Evolutionary conservation across 2,329 filamentous ascomycete genomes (phyloP).

Genomic region (Epichloe glyceriae): DNA sequence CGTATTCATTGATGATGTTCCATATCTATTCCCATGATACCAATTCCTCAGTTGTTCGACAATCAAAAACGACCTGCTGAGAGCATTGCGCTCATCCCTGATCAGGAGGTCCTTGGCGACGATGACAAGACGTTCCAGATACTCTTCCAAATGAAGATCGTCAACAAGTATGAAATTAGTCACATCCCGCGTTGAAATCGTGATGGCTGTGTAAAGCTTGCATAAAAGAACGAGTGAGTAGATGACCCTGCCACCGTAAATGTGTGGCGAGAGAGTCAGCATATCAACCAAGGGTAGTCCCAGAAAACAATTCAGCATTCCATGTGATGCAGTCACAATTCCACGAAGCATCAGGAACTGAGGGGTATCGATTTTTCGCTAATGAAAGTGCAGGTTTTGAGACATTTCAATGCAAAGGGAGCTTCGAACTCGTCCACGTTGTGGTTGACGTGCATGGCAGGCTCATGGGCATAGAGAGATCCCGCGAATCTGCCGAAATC

Average conservation of each 20-base stretch:
- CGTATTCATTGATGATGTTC: neutral
- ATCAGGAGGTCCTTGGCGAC: constrained; percentile 1
- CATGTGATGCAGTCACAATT: constrained; percentile 1
- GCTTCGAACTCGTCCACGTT: constrained; percentile 3
- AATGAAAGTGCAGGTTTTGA: constrained; percentile 1
- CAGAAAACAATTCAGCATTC: constrained; percentile 2
- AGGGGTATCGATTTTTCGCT: neutral
- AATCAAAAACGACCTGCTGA: constrained; percentile 1
- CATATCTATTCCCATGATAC: neutral
- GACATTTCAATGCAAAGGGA: constrained; percentile 1
- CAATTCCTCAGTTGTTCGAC: constrained; percentile 3
- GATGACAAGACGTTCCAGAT: neutral
- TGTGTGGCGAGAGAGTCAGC: constrained; percentile 1
- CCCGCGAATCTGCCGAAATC: neutral
- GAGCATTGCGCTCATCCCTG: neutral
- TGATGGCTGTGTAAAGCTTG: constrained; percentile 1
- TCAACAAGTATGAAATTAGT: neutral
- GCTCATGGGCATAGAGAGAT: constrained; percentile 2
- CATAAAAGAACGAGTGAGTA: constrained; percentile 3
- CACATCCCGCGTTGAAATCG: neutral
- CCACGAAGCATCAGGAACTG: constrained; percentile 1
- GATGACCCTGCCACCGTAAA: constrained; percentile 3
- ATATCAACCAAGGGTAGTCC: neutral
- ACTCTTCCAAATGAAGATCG: constrained; percentile 1
- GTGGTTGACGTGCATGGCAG: constrained; percentile 1